Base-by-base conservation (phyloP, 768 basidiomycete genomes). In the Lactarius quietus region DNA sequence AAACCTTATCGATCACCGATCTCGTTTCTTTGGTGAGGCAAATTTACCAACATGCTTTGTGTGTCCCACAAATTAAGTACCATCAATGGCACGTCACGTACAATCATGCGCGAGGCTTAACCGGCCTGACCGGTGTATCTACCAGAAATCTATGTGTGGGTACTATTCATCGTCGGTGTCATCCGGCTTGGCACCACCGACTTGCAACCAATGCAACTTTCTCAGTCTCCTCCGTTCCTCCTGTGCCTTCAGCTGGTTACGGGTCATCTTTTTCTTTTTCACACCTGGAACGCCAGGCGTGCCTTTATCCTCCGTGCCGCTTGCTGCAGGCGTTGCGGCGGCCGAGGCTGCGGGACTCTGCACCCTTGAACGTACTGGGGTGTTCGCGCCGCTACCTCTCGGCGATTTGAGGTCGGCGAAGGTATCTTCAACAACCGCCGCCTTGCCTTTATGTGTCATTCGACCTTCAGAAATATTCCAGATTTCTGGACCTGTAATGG, bases 261-360 rank as follows among this genome's bases (percentile, higher is more conserved):
- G 84, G n/a, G 92, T 93, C 74, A 82, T 41, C 79, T 94, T 96
- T 82, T 96, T 96, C 82, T 95, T 95, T 82, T 89, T 93, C 78
- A 81, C 88, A 59, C 79, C 73, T 43, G 79, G 73, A 45, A 74
- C 71, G 31, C 78, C 81, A 15, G 73, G 74, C 58, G 76, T 74
- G 62, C 73, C 77, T 59, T 75, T 76, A 60, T 86, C 88, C 73
- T 93, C 91, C 52, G 81, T 84, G n/a, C 90, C 92, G 72, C 90
- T 92, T 31, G 77, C 90, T 52, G 83, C 88, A 59, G 91, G 92
- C 3, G 95, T 95, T 23, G 79, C 92, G 59, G 81, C 78, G 6
- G 79, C 82, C 14, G 93, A 94, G 15, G 82, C 87, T 23, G 78
- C 81, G 29, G 93, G 89, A 38, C 86, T 90, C 67, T 86, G 82